Conservation (phyloP, 2,329 filamentous ascomycete species). For the Microdochium trichocladiopsis region DNA sequence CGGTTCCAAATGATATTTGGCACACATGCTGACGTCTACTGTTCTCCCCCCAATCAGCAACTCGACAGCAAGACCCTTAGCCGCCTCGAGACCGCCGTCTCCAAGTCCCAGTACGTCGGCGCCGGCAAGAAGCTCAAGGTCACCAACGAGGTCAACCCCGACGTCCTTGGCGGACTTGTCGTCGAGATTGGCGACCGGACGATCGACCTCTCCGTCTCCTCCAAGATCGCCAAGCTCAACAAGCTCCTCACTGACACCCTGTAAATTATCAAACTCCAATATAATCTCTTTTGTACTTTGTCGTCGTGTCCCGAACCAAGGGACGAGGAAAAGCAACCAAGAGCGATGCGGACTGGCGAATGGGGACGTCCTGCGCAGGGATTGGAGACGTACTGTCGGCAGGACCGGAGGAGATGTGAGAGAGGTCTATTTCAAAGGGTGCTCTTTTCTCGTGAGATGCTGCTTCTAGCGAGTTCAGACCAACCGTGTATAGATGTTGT, state of each 20-base stretch:
- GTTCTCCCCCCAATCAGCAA: constrained; percentile 41
- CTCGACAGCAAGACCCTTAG: constrained; percentile 81
- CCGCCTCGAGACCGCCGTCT: constrained; percentile 79
- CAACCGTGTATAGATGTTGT: neutral
- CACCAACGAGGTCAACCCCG: constrained; percentile 88
- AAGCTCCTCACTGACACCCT: constrained; percentile 94
- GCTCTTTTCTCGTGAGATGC: neutral
- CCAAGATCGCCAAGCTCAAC: constrained; percentile 97
- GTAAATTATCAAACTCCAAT: constrained; percentile 58
- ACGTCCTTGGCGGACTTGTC: constrained; percentile 87
- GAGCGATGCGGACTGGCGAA: neutral
- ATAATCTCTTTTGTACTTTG: constrained; percentile 18
- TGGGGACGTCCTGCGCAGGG: too few species aligned
- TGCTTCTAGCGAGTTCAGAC: neutral
- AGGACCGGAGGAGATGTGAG: neutral
- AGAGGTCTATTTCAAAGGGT: neutral
- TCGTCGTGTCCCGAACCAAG: neutral
- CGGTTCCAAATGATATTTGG: neutral
- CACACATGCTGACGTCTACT: neutral
- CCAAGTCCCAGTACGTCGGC: constrained; percentile 83
- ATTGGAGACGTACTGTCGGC: too few species aligned
- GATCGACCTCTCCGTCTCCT: constrained; percentile 92
- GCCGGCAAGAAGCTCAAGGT: constrained; percentile 98
- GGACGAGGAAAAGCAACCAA: constrained; percentile 1
- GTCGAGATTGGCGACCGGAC: constrained; percentile 97